Conservation (phyloP, 1,284 basidiomycete genomes). For the Cutaneotrichosporon sp. region DNA sequence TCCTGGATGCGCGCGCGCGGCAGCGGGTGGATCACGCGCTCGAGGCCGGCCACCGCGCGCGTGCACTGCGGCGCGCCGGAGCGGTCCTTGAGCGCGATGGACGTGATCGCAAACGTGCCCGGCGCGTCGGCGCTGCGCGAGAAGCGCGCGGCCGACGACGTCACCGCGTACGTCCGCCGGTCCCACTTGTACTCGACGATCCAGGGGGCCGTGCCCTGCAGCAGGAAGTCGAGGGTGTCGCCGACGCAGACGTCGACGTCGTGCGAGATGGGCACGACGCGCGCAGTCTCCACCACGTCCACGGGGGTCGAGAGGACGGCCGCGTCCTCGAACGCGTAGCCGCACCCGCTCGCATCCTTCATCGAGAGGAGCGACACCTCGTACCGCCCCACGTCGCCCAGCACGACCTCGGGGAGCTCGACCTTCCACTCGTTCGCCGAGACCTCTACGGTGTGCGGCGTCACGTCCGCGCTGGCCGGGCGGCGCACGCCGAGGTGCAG, state of each 20-base stretch:
- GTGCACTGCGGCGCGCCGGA: conserved; percentile 65
- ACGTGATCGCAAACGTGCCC: conserved; percentile 78
- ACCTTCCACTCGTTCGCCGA: conserved; percentile 71
- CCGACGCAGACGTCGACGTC: conserved; percentile 86
- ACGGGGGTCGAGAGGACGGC: conserved; percentile 64
- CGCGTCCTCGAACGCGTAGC: conserved; percentile 63
- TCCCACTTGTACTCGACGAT: conserved; percentile 85
- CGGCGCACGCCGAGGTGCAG: conserved; percentile 72
- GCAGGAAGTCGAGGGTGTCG: conserved; percentile 83
- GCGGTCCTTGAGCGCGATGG: conserved; percentile 80
- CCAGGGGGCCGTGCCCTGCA: conserved; percentile 97
- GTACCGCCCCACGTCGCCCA: conserved; percentile 77
- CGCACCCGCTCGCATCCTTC: conserved; percentile 75
- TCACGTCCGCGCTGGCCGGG: conserved; percentile 68
- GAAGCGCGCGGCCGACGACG: conserved; percentile 77
- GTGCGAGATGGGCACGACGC: conserved; percentile 80
- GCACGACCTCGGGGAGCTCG: conserved; percentile 68
- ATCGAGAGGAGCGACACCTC: conserved; percentile 74
- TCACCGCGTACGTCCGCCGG: conserved; percentile 70
- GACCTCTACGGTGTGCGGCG: conserved; percentile 63
- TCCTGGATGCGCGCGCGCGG: conserved; percentile 85
- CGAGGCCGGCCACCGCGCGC: conserved; percentile 70
- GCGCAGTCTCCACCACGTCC: conserved; percentile 91
- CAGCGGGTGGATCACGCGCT: conserved; percentile 75
- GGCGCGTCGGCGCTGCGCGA: conserved; percentile 75